Conservation (phyloP, 2,329 filamentous ascomycete genomes). For the Metarhizium robertsii region DNA sequence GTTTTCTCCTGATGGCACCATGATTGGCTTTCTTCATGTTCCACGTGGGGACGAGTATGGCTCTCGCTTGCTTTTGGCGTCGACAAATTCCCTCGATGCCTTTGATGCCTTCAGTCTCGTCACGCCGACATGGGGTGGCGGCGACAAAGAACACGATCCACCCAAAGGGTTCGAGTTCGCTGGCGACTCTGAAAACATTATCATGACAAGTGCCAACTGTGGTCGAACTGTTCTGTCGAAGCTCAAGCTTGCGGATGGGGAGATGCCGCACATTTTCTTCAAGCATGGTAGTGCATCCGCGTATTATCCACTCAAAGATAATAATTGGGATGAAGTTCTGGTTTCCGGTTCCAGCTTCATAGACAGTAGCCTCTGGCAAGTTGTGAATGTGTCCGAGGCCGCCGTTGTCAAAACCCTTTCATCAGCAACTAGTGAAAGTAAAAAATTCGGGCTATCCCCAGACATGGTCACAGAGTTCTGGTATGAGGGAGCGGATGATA, state of each 20-base stretch:
- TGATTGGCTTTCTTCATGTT: constrained; percentile 24
- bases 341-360: constrained; percentile 27
- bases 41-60: constrained; percentile 15
- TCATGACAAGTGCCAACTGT: constrained; percentile 22
- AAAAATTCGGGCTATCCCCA: constrained; percentile 22
- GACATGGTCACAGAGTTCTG: constrained; percentile 32
- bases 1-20: constrained; percentile 27
- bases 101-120: constrained; percentile 6
- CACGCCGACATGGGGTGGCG: background rate
- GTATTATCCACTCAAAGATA: constrained; percentile 18
- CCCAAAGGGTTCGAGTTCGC: constrained; percentile 26
- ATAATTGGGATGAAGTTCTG: constrained; percentile 20
- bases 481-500: constrained; percentile 27
- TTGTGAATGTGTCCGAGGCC: constrained; percentile 20
- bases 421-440: constrained; percentile 20
- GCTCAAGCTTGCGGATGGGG: constrained; percentile 21
- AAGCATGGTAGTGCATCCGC: constrained; percentile 17
- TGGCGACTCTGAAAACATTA: constrained; percentile 20
- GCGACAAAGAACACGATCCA: constrained; percentile 16
- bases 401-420: constrained; percentile 5
- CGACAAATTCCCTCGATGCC: constrained; percentile 7
- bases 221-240: constrained; percentile 24
- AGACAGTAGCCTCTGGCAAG: constrained; percentile 27
- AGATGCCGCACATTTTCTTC: constrained; percentile 16
- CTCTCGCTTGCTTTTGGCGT: constrained; percentile 20